Evolutionary conservation across 352 stramenopile species (phyloP).

Genomic region (Phytophthora agathidicida): DNA sequence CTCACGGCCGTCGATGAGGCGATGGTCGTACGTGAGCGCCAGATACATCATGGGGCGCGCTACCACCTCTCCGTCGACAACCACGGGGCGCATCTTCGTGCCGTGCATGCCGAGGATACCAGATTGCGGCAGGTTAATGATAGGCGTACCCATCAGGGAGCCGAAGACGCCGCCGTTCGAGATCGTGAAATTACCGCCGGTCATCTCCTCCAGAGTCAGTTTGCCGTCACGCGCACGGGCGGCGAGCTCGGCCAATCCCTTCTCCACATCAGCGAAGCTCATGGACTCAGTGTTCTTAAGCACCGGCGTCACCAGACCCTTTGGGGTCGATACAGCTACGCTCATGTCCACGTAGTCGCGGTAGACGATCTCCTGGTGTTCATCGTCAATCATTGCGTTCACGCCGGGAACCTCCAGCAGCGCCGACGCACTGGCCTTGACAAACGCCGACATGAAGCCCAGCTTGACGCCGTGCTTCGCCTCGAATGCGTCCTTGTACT

Average conservation of each 20-base stretch:
- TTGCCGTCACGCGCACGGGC: slow-evolving; percentile 74
- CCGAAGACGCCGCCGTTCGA: slow-evolving; percentile 94
- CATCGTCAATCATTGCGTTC: slow-evolving; percentile 99
- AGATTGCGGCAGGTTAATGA: slow-evolving; percentile 99
- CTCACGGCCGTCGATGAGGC: slow-evolving; percentile 98
- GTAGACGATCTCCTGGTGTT: slow-evolving; percentile 98
- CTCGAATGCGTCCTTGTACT: slow-evolving; percentile 97
- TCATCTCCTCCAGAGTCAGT: slow-evolving; percentile 73
- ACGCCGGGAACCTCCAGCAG: slow-evolving; percentile 95
- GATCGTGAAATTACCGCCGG: slow-evolving; percentile 95
- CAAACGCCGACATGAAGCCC: slow-evolving; percentile 99
- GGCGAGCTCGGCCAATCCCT: slow-evolving; percentile 94
- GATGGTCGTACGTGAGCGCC: slow-evolving; percentile 99
- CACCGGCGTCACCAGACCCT: slow-evolving; percentile 98
- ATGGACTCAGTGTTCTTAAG: slow-evolving; percentile 98
- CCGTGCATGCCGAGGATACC: slow-evolving; percentile 99
- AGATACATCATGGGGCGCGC: slow-evolving; percentile 99
- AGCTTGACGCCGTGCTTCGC: slow-evolving; percentile 99
- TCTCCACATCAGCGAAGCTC: slow-evolving; percentile 98
- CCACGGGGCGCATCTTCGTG: slow-evolving; percentile 97
- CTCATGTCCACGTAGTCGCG: slow-evolving; percentile 98
- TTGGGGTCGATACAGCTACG: slow-evolving; percentile 97
- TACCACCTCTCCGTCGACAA: slow-evolving; percentile 95
- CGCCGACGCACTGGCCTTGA: slow-evolving; percentile 95
- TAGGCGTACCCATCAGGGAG: slow-evolving; percentile 98